Evolutionary conservation across 306 rosid species (phyloP), one percentile per base, ranked within the genome.

Genomic region (Cajanus cajan): DNA sequence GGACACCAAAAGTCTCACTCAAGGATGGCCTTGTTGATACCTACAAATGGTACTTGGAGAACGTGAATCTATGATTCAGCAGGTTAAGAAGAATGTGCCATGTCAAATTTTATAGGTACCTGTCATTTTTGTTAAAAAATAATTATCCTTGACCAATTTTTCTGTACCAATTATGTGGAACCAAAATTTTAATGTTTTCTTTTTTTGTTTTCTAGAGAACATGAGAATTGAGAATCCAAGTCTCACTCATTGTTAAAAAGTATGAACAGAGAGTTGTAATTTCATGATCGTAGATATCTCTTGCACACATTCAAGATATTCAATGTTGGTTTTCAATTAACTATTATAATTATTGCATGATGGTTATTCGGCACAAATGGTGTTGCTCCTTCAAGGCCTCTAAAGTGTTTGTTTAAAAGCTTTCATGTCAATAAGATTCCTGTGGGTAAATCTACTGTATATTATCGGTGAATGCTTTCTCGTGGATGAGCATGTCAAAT

Each of bases 11-110:
- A 82, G 76, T 95, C 62, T 90, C 99, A 0, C 99, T 95, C 59
- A 93, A 86, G 86, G 98, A 95, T 22, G 99, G 99, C 6, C 97
- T 95, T 71, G 87, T 85, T 64, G 89, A 88, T 86, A 95, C 99
- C 80, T 95, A 93, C 74, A 93, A 86, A 71, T 95, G 99, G 98
- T 92, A 92, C 83, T 70, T 84, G 83, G 91, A 90, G 85, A 82
- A 94, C 86, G 92, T 88, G 68, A 82, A 85, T 67, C 90, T 66
- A 66, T 94, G 83, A 90, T 64, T 52, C 73, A 81, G 73, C 82
- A 85, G 73, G 47, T 82, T 62, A 21, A 65, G 45, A 40, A 8
- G 77, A 68, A 37, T 74, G 87, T 69, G 80, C 39, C 82, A 31
- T 81, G 55, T 67, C 21, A 41, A 40, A 43, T n/a, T 33, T 66